Percentiles rank a stretch among this genome's conserved stretches.
phyloP scores from a whole-genome alignment of 108 stramenopile genomes.

The Cyclotella choctawhatcheeana region DNA sequence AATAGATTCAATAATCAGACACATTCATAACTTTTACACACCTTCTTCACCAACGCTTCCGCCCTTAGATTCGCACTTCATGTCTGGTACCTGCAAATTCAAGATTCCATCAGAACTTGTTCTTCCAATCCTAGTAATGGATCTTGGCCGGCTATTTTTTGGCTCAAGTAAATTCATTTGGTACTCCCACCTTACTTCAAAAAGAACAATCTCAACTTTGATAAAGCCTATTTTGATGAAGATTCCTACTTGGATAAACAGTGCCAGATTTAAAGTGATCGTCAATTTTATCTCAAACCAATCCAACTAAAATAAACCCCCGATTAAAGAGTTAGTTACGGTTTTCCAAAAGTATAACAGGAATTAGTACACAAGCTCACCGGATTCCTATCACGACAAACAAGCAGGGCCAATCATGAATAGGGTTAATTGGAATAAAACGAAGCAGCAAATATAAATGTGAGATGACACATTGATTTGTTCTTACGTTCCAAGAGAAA shows the following conservation, averaged over 20 bases:
- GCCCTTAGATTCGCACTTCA: background rate
- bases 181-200: background rate
- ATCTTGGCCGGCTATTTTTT: conserved; percentile 17
- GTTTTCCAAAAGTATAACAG: no score
- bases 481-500: conserved; percentile 7
- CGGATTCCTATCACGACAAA: conserved; percentile 17
- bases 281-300: conserved; percentile 47
- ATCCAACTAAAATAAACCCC: no score
- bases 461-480: no score
- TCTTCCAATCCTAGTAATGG: background rate
- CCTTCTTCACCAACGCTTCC: conserved; percentile 1
- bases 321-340: no score
- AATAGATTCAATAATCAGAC: background rate
- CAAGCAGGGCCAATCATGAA: no score
- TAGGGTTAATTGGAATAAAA: background rate
- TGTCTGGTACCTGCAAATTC: no score
- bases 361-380: no score
- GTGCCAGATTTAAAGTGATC: conserved; percentile 9
- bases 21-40: background rate
- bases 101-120: no score
- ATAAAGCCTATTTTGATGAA: conserved; percentile 12
- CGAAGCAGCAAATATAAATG: background rate
- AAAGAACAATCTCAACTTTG: conserved; percentile 11
- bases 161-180: conserved; percentile 9
- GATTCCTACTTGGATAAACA: no score